phyloP scores from a whole-genome alignment of 31 red algal species.

The Odonthalia washingtoniensis region DNA sequence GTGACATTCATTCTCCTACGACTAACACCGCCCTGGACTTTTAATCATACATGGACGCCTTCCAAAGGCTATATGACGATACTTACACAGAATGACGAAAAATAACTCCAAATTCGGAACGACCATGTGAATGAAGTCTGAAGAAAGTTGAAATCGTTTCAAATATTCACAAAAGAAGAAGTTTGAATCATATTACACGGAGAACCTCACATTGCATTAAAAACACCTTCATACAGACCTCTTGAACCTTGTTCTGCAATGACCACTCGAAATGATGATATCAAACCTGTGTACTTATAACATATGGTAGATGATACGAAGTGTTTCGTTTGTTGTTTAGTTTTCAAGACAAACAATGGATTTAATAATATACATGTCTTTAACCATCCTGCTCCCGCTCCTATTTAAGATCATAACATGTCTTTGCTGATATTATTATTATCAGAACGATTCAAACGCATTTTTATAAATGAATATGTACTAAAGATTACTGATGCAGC shows the following conservation, averaged over 20 bases:
- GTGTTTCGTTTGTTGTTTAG: conserved; percentile 59
- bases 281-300: conserved; percentile 52
- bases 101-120: conserved; percentile 44
- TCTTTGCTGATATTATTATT: too few relatives aligned
- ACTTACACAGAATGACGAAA: conserved; percentile 44
- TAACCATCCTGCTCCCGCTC: conserved; percentile 52
- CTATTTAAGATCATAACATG: conserved; percentile 24
- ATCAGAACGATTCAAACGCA: conserved; percentile 27
- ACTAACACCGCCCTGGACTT: conserved; percentile 62
- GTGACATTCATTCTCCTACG: too few relatives aligned
- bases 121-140: too few relatives aligned
- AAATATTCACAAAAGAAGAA: conserved; percentile 60
- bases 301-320: conserved; percentile 19
- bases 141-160: too few relatives aligned
- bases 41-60: conserved; percentile 45
- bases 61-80: conserved; percentile 59
- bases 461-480: conserved; percentile 80
- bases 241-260: conserved; percentile 57
- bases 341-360: conserved; percentile 67
- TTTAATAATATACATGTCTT: conserved; percentile 63
- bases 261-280: conserved; percentile 57
- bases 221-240: conserved; percentile 52
- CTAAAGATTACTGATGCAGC: conserved; percentile 86
- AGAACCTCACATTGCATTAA: conserved; percentile 54
- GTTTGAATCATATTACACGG: conserved; percentile 62